A percentile compares a stretch with the other conserved stretches of the same genome.
Evolutionary conservation across 345 rosid genomes (phyloP).

Genomic region (Eucalyptus erythrocorys): DNA sequence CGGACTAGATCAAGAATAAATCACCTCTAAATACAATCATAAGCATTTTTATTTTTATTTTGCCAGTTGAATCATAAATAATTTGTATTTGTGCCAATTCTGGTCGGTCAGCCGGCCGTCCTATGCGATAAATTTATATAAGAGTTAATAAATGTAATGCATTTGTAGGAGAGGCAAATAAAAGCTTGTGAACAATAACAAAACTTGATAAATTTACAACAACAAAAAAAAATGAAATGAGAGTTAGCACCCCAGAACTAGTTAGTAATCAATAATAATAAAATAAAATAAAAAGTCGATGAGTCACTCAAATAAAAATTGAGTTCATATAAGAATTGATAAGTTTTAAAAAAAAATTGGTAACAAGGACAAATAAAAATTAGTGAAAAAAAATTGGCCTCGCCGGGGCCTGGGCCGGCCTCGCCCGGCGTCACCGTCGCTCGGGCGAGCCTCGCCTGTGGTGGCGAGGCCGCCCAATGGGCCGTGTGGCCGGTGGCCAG

Average conservation of each 20-base stretch:
- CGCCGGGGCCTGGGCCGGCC: too few relatives aligned
- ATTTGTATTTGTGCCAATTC: too few relatives aligned
- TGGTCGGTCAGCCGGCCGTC: accelerated
- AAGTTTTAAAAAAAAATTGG: neutral
- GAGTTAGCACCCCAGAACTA: neutral
- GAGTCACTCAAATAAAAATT: neutral
- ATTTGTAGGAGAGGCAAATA: neutral
- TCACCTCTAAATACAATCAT: too few relatives aligned
- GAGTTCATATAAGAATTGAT: too few relatives aligned
- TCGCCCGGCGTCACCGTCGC: too few relatives aligned
- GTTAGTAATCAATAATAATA: neutral
- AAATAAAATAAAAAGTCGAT: too few relatives aligned
- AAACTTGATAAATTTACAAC: neutral
- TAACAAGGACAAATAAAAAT: neutral
- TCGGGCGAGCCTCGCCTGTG: too few relatives aligned
- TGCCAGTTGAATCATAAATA: neutral
- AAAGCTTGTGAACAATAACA: neutral
- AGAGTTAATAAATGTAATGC: neutral
- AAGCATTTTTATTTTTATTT: too few relatives aligned
- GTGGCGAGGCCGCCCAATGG: too few relatives aligned
- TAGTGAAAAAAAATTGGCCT: neutral
- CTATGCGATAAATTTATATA: neutral
- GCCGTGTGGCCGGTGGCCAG: too few relatives aligned
- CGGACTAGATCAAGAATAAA: accelerated
- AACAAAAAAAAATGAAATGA: neutral